Evolutionary conservation across 1,139 yeast genomes (phyloP).

Genomic region (Geotrichum siamense): DNA sequence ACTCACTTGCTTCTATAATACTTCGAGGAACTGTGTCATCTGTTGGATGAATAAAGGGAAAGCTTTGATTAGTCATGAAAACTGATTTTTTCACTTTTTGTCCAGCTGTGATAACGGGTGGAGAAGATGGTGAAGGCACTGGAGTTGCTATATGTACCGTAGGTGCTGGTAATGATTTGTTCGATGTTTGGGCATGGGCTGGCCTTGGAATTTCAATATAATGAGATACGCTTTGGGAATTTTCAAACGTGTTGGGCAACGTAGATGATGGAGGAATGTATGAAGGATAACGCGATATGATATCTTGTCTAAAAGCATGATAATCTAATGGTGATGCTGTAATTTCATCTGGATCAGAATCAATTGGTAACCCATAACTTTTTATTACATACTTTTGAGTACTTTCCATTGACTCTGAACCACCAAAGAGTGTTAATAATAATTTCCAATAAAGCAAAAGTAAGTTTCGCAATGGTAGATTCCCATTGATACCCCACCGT

Average conservation of each 20-base stretch:
- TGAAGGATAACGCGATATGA: constrained; percentile 68
- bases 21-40: constrained; percentile 55
- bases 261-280: constrained; percentile 45
- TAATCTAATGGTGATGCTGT: constrained; percentile 74
- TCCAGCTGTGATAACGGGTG: constrained; percentile 47
- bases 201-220: constrained; percentile 54
- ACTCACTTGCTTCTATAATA: constrained; percentile 65
- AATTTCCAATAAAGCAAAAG: constrained; percentile 52
- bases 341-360: constrained; percentile 26
- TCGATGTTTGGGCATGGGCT: constrained; percentile 46
- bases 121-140: constrained; percentile 73
- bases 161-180: constrained; percentile 54
- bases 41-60: constrained; percentile 72
- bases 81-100: constrained; percentile 58
- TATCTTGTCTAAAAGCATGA: constrained; percentile 67
- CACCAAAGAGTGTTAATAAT: constrained; percentile 62
- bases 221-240: constrained; percentile 38
- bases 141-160: constrained; percentile 79
- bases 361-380: constrained; percentile 41
- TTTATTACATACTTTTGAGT: constrained; percentile 46
- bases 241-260: constrained; percentile 42
- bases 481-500: constrained; percentile 45
- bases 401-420: constrained; percentile 36
- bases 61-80: constrained; percentile 70
- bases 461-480: constrained; percentile 40